These are phyloP conservation scores for Pichia sp. DNA, from an alignment of 1,139 yeast genomes.

Conservation along the genomic window DNA sequence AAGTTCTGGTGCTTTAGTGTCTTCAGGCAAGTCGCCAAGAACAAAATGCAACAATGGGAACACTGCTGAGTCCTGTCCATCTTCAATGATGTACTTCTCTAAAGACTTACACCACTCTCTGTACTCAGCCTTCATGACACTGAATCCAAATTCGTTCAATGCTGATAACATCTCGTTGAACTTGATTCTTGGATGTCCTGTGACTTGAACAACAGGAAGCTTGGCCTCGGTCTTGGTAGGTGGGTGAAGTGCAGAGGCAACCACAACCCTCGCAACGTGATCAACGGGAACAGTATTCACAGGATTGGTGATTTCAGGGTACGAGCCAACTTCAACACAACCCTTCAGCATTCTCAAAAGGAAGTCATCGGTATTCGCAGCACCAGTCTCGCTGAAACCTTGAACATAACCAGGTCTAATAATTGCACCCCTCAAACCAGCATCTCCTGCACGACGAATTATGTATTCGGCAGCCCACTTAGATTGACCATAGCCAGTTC, in stretches of 20 bases:
- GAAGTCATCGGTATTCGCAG: slow-evolving; percentile 95
- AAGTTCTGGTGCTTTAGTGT: slow-evolving; percentile 90
- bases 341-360: slow-evolving; percentile 91
- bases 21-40: slow-evolving; percentile 81
- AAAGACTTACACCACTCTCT: slow-evolving; percentile 70
- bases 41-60: slow-evolving; percentile 94
- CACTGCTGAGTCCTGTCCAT: slow-evolving; percentile 70
- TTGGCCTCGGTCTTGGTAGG: slow-evolving; percentile 34
- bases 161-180: slow-evolving; percentile 69
- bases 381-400: slow-evolving; percentile 77
- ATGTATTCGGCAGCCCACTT: slow-evolving; percentile 96
- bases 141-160: slow-evolving; percentile 65
- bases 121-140: slow-evolving; percentile 56
- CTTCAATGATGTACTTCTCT: slow-evolving; percentile 67
- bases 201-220: slow-evolving; percentile 85
- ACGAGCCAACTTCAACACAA: slow-evolving; percentile 75
- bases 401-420: slow-evolving; percentile 96
- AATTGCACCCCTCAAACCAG: slow-evolving; percentile 83
- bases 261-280: slow-evolving; percentile 89
- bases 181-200: slow-evolving; percentile 87
- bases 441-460: slow-evolving; percentile 76
- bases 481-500: slow-evolving; percentile 94
- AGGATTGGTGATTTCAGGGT: slow-evolving; percentile 78
- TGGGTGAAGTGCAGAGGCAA: slow-evolving; percentile 77
- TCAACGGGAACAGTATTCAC: slow-evolving; percentile 98